Percentiles rank a stretch among this genome's conserved stretches.
These are phyloP conservation scores for Abelmoschus esculentus DNA, from an alignment of 345 rosid species.

Conservation along the genomic window DNA sequence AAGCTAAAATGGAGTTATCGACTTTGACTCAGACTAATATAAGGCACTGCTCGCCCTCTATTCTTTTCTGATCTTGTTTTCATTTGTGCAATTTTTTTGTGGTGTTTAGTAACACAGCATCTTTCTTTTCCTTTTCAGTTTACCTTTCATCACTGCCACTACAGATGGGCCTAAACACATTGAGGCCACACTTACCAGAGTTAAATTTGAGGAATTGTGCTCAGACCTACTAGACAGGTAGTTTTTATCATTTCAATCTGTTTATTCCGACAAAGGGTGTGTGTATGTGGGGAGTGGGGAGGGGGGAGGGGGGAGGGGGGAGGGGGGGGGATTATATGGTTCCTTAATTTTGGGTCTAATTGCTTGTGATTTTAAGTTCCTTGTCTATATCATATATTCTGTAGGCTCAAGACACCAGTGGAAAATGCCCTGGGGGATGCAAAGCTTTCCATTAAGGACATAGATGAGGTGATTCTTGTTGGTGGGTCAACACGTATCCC, in stretches of 20 bases:
- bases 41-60: conserved; percentile 29
- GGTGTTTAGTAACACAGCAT: background rate
- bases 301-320: too few relatives aligned
- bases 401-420: conserved; percentile 78
- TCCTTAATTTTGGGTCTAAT: background rate
- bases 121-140: conserved; percentile 31
- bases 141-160: conserved; percentile 98
- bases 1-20: conserved; percentile 95
- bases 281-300: too few relatives aligned
- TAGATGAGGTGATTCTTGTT: conserved; percentile 95
- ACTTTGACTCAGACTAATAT: conserved; percentile 85
- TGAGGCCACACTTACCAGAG: conserved; percentile 85
- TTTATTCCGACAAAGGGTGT: too few relatives aligned
- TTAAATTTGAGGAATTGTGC: conserved; percentile 85
- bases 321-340: background rate
- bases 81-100: background rate
- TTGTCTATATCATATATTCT: background rate
- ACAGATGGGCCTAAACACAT: conserved; percentile 99
- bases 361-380: background rate
- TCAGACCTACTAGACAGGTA: conserved; percentile 90
- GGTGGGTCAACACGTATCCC: conserved; percentile 99
- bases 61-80: background rate
- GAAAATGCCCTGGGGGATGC: conserved; percentile 85
- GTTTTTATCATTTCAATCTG: background rate
- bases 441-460: conserved; percentile 68